Base-by-base conservation (phyloP, 2,329 filamentous ascomycete species). In the Xylaria digitata region DNA sequence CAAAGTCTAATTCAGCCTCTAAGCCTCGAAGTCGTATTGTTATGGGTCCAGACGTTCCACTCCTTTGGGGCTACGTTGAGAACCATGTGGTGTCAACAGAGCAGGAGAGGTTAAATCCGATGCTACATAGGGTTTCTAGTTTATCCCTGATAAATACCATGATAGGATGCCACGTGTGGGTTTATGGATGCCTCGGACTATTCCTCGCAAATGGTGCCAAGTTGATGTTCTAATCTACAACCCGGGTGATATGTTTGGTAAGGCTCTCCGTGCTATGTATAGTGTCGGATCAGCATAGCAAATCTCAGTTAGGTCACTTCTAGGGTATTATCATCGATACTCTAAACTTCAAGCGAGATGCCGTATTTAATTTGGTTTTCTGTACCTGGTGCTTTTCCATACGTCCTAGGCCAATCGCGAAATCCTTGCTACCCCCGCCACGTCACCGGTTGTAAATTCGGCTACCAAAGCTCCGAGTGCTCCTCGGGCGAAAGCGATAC, bases 381-480 rank as follows among this genome's bases (percentile, higher is more conserved):
- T 54, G 42, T 48, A 54, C 21, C 40, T 21, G 6, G 63, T 7
- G 34, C 42, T 59, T 34, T 54, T 34, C 26, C 26, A 48, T n/a
- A 40, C 26, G 7, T 19, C 32, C 58, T 15, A 26, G 13, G n/a
- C 30, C 53, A 58, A 63, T 54, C 30, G n/a, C 19, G 32, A 21
- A 37, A 21, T 45, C 23, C 8, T n/a, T 21, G n/a, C 49, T 32
- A n/a, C 42, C 23, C 11, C 43, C 34, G 13, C 23, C 50, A 53
- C 15, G 23, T 19, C 42, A 55, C 23, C 40, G 49, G 65, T 23
- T 49, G 52, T 43, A 26, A 53, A 57, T 45, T 67, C 66, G 66
- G 66, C 46, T 45, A 61, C 40, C 49, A 56, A 63, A n/a, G 63
- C 50, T 66, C 63, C 66, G 63, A 61, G 48, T 49, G 32, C 42